A percentile compares a stretch with the other conserved stretches of the same genome.
Conservation (phyloP, 768 basidiomycete species). For the Rhodotorula diobovata region DNA sequence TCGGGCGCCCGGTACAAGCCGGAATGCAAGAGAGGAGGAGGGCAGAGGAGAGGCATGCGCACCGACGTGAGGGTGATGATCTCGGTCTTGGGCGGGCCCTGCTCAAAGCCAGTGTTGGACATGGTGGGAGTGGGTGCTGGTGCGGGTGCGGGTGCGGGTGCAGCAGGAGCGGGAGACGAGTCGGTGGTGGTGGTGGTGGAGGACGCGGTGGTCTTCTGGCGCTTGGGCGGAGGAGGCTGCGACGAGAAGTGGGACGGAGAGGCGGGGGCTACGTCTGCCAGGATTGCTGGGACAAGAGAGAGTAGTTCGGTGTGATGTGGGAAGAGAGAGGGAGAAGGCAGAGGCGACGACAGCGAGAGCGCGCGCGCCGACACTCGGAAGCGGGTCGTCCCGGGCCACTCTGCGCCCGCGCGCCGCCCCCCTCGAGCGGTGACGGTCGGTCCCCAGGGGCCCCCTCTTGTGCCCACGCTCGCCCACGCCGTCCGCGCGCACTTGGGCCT, state of each 20-base stretch:
- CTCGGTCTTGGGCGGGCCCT: slow-evolving; percentile 23
- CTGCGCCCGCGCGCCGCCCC: too few species aligned
- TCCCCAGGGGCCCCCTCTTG: too few species aligned
- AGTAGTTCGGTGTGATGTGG: too few species aligned
- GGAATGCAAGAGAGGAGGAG: too few species aligned
- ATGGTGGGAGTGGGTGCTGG: slow-evolving; percentile 6
- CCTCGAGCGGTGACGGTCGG: too few species aligned
- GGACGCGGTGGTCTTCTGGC: neutral
- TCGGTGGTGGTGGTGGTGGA: neutral
- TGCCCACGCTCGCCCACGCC: too few species aligned
- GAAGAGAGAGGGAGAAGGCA: too few species aligned
- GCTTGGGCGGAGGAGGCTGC: neutral
- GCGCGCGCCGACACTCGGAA: too few species aligned
- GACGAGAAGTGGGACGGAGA: neutral
- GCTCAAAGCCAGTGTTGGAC: slow-evolving; percentile 15
- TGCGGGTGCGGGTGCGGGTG: neutral
- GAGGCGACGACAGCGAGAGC: too few species aligned
- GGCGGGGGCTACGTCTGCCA: slow-evolving; percentile 1
- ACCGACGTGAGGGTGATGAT: slow-evolving; percentile 37
- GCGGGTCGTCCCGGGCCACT: too few species aligned
- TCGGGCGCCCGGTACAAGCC: too few species aligned
- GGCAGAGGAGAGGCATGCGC: neutral
- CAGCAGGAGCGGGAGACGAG: neutral
- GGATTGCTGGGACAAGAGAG: neutral
- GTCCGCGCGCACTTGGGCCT: too few species aligned